A percentile compares a stretch with the other conserved stretches of the same genome.
These are phyloP conservation scores for Lepidopterella palustris DNA, from an alignment of 495 filamentous ascomycete genomes.

Conservation along the genomic window DNA sequence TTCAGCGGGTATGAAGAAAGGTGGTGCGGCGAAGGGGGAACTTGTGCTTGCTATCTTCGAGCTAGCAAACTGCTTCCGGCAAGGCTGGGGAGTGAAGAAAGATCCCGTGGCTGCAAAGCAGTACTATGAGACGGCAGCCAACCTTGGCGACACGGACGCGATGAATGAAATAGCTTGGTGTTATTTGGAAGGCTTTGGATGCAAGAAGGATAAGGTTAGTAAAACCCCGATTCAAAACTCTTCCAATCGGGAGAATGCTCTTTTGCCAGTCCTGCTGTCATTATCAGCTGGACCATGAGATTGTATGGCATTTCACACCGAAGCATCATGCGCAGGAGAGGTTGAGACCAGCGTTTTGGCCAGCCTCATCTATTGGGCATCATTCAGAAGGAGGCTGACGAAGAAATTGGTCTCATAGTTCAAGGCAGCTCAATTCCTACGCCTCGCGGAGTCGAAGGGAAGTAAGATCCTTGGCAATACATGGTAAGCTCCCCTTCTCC, in stretches of 20 bases:
- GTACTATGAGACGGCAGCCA: slow-evolving; percentile 96
- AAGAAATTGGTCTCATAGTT: slow-evolving; percentile 48
- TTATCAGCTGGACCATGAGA: too few relatives aligned
- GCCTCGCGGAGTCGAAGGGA: slow-evolving; percentile 81
- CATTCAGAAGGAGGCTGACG: slow-evolving; percentile 27
- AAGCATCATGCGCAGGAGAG: slow-evolving; percentile 8
- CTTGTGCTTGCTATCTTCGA: slow-evolving; percentile 97
- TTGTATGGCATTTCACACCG: not conserved
- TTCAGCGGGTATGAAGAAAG: slow-evolving; percentile 79
- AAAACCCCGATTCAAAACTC: not conserved
- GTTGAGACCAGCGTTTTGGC: not conserved
- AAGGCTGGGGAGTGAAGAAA: slow-evolving; percentile 90
- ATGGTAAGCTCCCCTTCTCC: slow-evolving; percentile 59
- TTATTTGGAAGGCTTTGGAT: slow-evolving; percentile 89
- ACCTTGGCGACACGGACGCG: slow-evolving; percentile 91
- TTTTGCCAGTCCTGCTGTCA: not conserved
- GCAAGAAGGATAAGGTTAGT: slow-evolving; percentile 95
- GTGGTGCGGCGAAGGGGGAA: slow-evolving; percentile 92
- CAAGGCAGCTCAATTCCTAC: slow-evolving; percentile 86
- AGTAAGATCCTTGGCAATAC: slow-evolving; percentile 89
- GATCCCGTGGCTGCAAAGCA: slow-evolving; percentile 83
- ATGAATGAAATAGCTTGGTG: slow-evolving; percentile 98
- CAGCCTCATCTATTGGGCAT: slow-evolving; percentile 36
- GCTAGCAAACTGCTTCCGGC: slow-evolving; percentile 86
- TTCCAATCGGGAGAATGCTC: slow-evolving; percentile 1